Evolutionary conservation across 768 basidiomycete genomes (phyloP).

Genomic region (Lactifluus subvellereus): DNA sequence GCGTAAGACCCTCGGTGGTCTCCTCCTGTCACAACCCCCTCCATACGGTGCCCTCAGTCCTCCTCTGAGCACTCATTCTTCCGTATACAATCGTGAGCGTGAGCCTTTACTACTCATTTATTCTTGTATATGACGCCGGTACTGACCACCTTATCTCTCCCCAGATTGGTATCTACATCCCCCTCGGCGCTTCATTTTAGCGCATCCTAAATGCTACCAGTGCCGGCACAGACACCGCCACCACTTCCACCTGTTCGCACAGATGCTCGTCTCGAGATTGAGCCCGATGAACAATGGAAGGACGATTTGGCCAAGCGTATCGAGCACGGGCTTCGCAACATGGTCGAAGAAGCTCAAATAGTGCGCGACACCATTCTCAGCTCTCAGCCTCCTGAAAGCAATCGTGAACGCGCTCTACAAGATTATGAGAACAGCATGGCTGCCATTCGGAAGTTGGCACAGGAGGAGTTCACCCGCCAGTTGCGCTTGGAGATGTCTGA

Average conservation of each 20-base stretch:
- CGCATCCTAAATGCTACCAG: conserved; percentile 21
- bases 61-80: conserved; percentile 9
- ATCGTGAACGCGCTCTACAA: conserved; percentile 5
- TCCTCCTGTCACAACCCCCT: conserved; percentile 14
- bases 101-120: not conserved
- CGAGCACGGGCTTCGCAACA: conserved; percentile 15
- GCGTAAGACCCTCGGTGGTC: conserved; percentile 13
- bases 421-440: conserved; percentile 21
- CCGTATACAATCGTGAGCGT: conserved; percentile 12
- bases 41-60: conserved; percentile 11
- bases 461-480: conserved; percentile 19
- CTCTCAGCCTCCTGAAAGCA: conserved; percentile 3
- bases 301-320: conserved; percentile 17
- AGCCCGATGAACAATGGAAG: conserved; percentile 24
- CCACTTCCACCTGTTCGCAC: conserved; percentile 17
- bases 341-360: conserved; percentile 20
- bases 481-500: conserved; percentile 19
- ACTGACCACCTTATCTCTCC: not conserved
- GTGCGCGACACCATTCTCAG: conserved; percentile 11
- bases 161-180: conserved; percentile 14
- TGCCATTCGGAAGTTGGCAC: conserved; percentile 16
- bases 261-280: conserved; percentile 6
- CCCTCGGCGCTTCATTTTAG: conserved; percentile 16
- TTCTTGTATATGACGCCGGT: not conserved
- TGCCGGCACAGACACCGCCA: conserved; percentile 15